These are phyloP conservation scores for Chaetomiaceae sp. DNA, from an alignment of 2,329 filamentous ascomycete genomes.

Conservation along the genomic window DNA sequence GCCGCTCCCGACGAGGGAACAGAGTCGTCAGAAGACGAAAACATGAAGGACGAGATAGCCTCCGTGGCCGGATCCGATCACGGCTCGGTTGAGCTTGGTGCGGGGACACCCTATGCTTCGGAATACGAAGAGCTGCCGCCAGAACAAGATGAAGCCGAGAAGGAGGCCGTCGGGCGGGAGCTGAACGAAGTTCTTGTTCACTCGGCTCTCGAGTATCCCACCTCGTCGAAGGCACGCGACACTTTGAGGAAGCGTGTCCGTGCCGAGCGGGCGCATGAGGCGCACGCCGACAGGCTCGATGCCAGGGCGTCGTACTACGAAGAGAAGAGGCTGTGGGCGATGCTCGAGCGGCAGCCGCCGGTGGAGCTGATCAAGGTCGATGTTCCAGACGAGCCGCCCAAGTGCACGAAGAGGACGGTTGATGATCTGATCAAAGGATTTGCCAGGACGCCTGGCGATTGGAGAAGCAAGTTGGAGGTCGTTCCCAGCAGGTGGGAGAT, in stretches of 20 bases:
- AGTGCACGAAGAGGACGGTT: slow-evolving; percentile 19
- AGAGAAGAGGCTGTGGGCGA: slow-evolving; percentile 41
- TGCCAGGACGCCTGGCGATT: slow-evolving; percentile 32
- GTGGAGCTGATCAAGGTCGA: slow-evolving; percentile 26
- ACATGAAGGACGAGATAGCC: background rate
- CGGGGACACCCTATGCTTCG: background rate
- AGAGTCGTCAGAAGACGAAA: slow-evolving; percentile 6
- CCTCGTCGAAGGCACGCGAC: slow-evolving; percentile 30
- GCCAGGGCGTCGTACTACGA: slow-evolving; percentile 34
- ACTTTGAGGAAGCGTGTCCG: slow-evolving; percentile 35
- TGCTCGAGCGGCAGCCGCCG: slow-evolving; percentile 37
- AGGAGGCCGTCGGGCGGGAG: slow-evolving; percentile 31
- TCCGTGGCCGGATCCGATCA: background rate
- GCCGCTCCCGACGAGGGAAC: background rate
- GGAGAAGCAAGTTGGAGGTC: slow-evolving; percentile 34
- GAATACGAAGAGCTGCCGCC: background rate
- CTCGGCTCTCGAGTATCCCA: slow-evolving; percentile 36
- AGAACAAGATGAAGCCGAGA: slow-evolving; percentile 11
- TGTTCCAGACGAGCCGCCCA: slow-evolving; percentile 25
- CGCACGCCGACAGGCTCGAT: slow-evolving; percentile 39
- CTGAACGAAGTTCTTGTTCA: slow-evolving; percentile 37
- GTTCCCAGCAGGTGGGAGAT: slow-evolving; percentile 39
- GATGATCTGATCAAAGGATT: slow-evolving; percentile 27
- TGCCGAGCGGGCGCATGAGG: slow-evolving; percentile 38
- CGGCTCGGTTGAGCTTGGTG: slow-evolving; percentile 9